These are phyloP conservation scores for Hypsizygus marmoreus DNA, from an alignment of 768 basidiomycete genomes.

Conservation along the genomic window DNA sequence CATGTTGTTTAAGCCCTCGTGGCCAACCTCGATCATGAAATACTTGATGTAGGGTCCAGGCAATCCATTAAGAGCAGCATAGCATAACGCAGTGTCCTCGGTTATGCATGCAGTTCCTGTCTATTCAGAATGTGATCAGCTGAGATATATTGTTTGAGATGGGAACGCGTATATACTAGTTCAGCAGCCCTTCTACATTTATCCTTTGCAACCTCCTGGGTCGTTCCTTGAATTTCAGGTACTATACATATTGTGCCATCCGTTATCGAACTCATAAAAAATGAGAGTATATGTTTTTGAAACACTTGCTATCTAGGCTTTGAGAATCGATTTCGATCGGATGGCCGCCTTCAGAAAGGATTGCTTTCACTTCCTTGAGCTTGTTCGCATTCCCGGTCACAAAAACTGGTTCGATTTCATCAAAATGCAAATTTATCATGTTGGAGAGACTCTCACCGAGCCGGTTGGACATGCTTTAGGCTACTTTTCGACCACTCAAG, in stretches of 20 bases:
- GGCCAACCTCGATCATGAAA: conserved; percentile 82
- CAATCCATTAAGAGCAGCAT: conserved; percentile 84
- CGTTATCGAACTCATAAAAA: not conserved
- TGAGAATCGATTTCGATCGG: conserved; percentile 78
- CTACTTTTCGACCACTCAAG: too few species aligned
- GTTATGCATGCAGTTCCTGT: conserved; percentile 59
- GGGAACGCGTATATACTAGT: conserved; percentile 45
- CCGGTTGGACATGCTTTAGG: conserved; percentile 20
- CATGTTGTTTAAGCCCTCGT: conserved; percentile 87
- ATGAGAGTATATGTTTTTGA: not conserved
- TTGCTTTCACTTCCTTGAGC: conserved; percentile 82
- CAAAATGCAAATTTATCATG: not conserved
- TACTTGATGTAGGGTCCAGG: conserved; percentile 98
- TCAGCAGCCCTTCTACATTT: conserved; percentile 89
- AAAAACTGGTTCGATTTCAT: conserved; percentile 57
- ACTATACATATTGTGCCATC: conserved; percentile 47
- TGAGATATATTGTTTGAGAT: not conserved
- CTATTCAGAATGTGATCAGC: conserved; percentile 26
- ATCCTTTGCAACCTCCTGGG: conserved; percentile 82
- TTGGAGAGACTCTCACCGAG: conserved; percentile 17
- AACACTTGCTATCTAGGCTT: conserved; percentile 73
- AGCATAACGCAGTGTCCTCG: conserved; percentile 95
- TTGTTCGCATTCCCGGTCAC: conserved; percentile 96
- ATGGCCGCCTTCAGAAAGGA: conserved; percentile 64
- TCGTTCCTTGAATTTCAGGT: conserved; percentile 93